Evolutionary conservation across 2,329 filamentous ascomycete species (phyloP).

Genomic region (Tolypocladium inflatum): DNA sequence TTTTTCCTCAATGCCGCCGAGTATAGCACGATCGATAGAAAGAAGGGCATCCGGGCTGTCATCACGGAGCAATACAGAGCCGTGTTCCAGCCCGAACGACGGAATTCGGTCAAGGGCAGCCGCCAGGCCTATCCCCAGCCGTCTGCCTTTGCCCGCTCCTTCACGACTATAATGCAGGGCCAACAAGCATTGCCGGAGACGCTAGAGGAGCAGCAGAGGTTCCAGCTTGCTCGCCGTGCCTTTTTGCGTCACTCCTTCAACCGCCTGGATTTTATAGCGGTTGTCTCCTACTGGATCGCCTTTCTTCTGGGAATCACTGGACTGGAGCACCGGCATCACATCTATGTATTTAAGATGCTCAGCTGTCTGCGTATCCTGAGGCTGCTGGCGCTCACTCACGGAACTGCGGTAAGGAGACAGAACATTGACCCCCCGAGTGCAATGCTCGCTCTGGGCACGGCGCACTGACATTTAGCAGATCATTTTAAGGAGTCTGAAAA

Average conservation of each 20-base stretch:
- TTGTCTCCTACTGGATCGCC: conserved; percentile 91
- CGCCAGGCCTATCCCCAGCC: conserved; percentile 38
- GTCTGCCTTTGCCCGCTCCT: conserved; percentile 63
- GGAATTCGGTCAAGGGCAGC: conserved; percentile 52
- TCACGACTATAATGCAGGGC: conserved; percentile 69
- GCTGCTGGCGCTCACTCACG: conserved; percentile 83
- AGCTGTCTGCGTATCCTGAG: conserved; percentile 89
- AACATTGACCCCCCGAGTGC: neutral
- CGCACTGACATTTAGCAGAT: conserved; percentile 42
- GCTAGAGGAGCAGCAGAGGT: conserved; percentile 68
- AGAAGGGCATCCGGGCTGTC: conserved; percentile 63
- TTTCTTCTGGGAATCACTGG: conserved; percentile 64
- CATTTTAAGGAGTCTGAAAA: conserved; percentile 89
- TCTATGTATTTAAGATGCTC: conserved; percentile 93
- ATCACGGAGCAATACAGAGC: conserved; percentile 66
- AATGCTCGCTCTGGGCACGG: neutral
- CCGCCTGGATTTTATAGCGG: conserved; percentile 85
- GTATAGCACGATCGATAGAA: conserved; percentile 82
- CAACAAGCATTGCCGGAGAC: conserved; percentile 48
- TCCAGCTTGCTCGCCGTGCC: conserved; percentile 79
- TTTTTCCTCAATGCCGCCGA: conserved; percentile 84
- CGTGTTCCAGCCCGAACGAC: conserved; percentile 74
- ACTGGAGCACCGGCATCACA: conserved; percentile 57
- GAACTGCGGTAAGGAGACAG: conserved; percentile 64
- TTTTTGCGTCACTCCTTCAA: conserved; percentile 96